A percentile compares a stretch with the other conserved stretches of the same genome.
Evolutionary conservation across 306 rosid genomes (phyloP).

Genomic region (Spatholobus suberectus): DNA sequence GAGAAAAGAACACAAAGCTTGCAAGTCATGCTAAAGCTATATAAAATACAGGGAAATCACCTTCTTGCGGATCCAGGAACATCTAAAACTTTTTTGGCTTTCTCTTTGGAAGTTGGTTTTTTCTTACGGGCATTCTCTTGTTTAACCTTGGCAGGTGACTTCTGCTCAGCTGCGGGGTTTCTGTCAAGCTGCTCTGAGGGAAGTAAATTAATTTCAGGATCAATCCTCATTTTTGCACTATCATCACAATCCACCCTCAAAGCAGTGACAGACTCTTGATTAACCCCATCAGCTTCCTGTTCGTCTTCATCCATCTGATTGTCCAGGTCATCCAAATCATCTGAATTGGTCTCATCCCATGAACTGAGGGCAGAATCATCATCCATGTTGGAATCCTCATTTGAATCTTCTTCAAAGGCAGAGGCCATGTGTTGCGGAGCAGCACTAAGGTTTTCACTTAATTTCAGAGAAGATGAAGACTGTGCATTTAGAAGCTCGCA

Average conservation of each 20-base stretch:
- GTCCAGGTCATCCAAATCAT: conserved; percentile 50
- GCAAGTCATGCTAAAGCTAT: background rate
- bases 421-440: conserved; percentile 36
- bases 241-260: conserved; percentile 38
- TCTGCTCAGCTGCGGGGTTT: conserved; percentile 43
- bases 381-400: conserved; percentile 29
- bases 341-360: conserved; percentile 47
- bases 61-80: conserved; percentile 80
- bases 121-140: conserved; percentile 47
- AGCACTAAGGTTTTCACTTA: conserved; percentile 13
- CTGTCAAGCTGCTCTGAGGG: conserved; percentile 42
- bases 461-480: conserved; percentile 40
- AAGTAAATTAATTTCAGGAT: conserved; percentile 39
- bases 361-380: conserved; percentile 40
- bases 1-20: background rate
- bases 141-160: conserved; percentile 45
- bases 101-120: conserved; percentile 49
- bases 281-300: conserved; percentile 45
- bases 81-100: conserved; percentile 44
- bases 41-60: conserved; percentile 46
- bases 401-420: conserved; percentile 44
- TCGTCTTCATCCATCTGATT: conserved; percentile 42
- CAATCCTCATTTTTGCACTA: conserved; percentile 39
- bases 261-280: conserved; percentile 34
- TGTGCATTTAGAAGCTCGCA: conserved; percentile 61